Conservation (phyloP, 2,329 filamentous ascomycete species). For the Cladosporium phlei region DNA sequence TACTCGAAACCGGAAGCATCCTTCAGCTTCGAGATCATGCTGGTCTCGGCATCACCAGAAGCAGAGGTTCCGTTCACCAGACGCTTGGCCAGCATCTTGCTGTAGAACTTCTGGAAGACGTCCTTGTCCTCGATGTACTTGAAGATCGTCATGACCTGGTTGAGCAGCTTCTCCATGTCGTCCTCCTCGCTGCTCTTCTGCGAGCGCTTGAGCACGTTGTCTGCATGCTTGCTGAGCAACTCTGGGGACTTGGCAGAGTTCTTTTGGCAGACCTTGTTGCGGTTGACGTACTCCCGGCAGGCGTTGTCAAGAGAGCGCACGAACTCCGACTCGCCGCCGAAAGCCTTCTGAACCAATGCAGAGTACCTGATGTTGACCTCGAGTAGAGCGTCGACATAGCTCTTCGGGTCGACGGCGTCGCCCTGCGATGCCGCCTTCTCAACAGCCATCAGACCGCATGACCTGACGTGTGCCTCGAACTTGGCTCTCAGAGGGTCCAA, state of each 20-base stretch:
- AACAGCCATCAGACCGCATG: conserved; percentile 80
- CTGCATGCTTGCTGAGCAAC: conserved; percentile 89
- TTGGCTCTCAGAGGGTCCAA: conserved; percentile 79
- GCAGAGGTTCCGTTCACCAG: conserved; percentile 93
- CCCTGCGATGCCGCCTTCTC: conserved; percentile 85
- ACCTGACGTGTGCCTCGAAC: conserved; percentile 90
- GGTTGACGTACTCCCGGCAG: conserved; percentile 95
- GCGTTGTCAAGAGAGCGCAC: conserved; percentile 94
- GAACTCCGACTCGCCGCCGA: conserved; percentile 93
- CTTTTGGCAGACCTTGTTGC: conserved; percentile 91
- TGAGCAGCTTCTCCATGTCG: conserved; percentile 81
- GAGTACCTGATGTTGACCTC: conserved; percentile 94
- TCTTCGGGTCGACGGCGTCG: conserved; percentile 89
- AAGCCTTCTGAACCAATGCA: conserved; percentile 83
- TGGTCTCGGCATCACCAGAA: conserved; percentile 94
- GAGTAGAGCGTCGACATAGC: conserved; percentile 90
- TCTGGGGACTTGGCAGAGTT: conserved; percentile 93
- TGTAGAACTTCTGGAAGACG: conserved; percentile 99
- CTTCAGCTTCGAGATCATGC: conserved; percentile 99
- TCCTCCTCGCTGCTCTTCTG: conserved; percentile 89
- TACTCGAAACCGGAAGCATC: conserved; percentile 98
- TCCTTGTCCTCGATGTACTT: conserved; percentile 99
- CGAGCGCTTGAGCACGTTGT: conserved; percentile 87
- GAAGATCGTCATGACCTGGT: conserved; percentile 98
- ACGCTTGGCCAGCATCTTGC: conserved; percentile 89